phyloP scores from a whole-genome alignment of 306 rosid species.

The Dryas alaskensis region DNA sequence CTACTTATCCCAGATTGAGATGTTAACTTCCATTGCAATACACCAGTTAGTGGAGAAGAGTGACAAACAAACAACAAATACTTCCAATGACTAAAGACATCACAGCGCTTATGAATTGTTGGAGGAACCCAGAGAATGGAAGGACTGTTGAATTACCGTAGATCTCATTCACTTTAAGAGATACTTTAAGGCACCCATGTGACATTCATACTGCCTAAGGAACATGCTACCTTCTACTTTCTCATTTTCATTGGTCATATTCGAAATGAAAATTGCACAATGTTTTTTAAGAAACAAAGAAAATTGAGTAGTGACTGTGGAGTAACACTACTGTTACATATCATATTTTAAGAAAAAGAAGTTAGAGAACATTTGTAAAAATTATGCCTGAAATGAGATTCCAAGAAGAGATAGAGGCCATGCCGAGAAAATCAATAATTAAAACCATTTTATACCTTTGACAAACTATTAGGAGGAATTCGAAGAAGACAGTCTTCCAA shows the following conservation, averaged over 20 bases:
- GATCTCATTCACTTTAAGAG: neutral
- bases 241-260: neutral
- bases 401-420: slow-evolving; percentile 9
- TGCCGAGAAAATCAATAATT: neutral
- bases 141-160: neutral
- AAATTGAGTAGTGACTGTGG: neutral
- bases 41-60: neutral
- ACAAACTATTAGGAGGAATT: slow-evolving; percentile 85
- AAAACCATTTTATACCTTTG: slow-evolving; percentile 54
- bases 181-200: neutral
- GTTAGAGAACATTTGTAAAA: neutral
- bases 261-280: neutral
- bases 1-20: neutral
- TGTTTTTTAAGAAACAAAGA: neutral
- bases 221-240: neutral
- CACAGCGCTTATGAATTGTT: neutral
- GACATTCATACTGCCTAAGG: neutral
- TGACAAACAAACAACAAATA: slow-evolving; percentile 1
- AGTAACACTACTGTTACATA: neutral
- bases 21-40: neutral
- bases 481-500: slow-evolving; percentile 58
- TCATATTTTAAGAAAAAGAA: neutral
- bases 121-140: neutral
- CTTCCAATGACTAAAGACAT: neutral
- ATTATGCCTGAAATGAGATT: slow-evolving; percentile 3